Evolutionary conservation across 768 basidiomycete species (phyloP), one percentile per base, ranked within the genome.

Genomic region (Amanita thiersii): DNA sequence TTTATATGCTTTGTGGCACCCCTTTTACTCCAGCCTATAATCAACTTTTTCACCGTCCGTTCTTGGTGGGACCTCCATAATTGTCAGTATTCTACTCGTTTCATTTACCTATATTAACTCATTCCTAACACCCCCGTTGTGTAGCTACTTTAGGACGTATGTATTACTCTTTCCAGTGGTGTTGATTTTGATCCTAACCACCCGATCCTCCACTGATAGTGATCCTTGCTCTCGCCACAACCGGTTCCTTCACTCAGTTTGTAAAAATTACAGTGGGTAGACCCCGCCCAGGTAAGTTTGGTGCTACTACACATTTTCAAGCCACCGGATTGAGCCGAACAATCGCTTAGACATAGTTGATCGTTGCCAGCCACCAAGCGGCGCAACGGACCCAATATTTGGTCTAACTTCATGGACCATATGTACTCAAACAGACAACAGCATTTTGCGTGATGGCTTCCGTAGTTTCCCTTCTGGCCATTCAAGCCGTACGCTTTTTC

Each of bases 391-490:
- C 53, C 75, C 80, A 4, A 55, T 69, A 1, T 94, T 75, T 49
- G 85, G 87, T 0, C 65, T 98, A 5, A 78, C 81, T 0, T 78
- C 70, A n/a, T 75, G 71, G 39, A 69, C 73, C 4, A 79, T 94
- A 40, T 99, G 96, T 60, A 88, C 87, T 1, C 81, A 83, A 51
- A 68, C 75, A 3, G 62, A 86, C 48, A 51, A 57, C 12, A 48
- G 54, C 5, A 70, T 81, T 19, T 58, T 92, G 49, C 63, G 68
- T 20, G 89, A 94, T 61, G 93, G 92, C 1, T 97, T 89, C 67
- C 75, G 86, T 51, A 92, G 89, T 55, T 96, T 97, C 59, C 85
- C 84, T 10, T 89, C 86, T 40, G 93, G 93, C 1, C 92, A 96
- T 61, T 82, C 89, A 2, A 90, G 87, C 50, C 47, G 90, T 92